Evolutionary conservation across 176 grass and related monocot genomes (phyloP), one percentile per base, ranked within the genome.

Genomic region (Thinopyrum elongatum): DNA sequence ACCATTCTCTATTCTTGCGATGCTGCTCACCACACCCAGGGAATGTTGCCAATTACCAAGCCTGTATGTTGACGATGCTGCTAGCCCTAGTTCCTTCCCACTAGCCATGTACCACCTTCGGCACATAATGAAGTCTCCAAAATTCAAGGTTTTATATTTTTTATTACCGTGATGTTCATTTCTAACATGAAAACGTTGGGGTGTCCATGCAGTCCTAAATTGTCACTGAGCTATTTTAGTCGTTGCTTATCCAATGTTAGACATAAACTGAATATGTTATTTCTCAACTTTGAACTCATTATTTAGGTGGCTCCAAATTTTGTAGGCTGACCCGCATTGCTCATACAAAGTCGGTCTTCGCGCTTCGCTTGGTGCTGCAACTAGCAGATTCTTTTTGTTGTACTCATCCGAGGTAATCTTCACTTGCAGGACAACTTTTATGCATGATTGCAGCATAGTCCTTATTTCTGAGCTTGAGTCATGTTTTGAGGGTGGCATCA

Each of bases 281-380:
- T 74, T 79, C n/a, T 90, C 57, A 79, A 72, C 10, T 73, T 70
- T 79, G 79, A 79, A 74, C 53, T 74, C 4, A 29, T 57, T 76
- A 81, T 64, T 78, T 22, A 42, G 10, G 13, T 87, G 26, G 39
- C 31, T 86, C n/a, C n/a, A 80, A 63, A 30, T 81, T 73, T 86
- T 98, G 76, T 85, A 99, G 97, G 90, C 88, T 64, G 94, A 99
- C 68, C 94, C 97, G 29, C 97, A 99, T 86, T 99, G 97, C 77
- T 99, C 97, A 6, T 99, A 99, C 53, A 86, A 77, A 90, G 79
- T 94, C 59, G 86, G 39, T 70, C 49, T 90, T 80, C 91, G 80
- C 47, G 92, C 90, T 90, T 96, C 93, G 70, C 67, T 91, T 81
- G 83, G 86, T 82, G 88, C 92, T 79, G 91, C 92, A 61, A 89